Evolutionary conservation across 768 basidiomycete species (phyloP), one percentile per base, ranked within the genome.

Genomic region (Macrolepiota dolichaula): DNA sequence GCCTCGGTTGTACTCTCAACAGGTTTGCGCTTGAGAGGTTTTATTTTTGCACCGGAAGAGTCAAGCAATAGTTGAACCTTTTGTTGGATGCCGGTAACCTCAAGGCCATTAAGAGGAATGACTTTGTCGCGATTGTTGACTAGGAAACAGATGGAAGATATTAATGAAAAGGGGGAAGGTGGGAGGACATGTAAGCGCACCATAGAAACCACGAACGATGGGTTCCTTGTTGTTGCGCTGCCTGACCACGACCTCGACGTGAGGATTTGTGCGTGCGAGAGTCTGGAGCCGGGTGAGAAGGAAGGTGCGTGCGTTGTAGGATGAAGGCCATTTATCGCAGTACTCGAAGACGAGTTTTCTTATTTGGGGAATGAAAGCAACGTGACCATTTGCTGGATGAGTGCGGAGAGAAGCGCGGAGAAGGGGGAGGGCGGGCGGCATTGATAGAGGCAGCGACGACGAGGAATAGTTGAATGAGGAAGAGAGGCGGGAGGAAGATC

Each of bases 51-150:
- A 24, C 94, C 94, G 5, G 92, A 94, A 36, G 94, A 85, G 72
- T 94, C 92, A 52, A 96, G 84, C 42, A 96, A 78, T 29, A 96
- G 84, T 64, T 90, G 79, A 58, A 94, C 83, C 74, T 96, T 96
- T 71, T 85, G 78, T 65, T 85, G 80, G 68, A 96, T 86, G 24
- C 83, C 86, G 51, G 81, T 86, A 61, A 88, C 86, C 68, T 92
- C 85, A 63, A 93, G 83, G 37, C 81, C 81, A 62, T 91, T 88
- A 49, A 96, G 79, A 53, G 89, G 83, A 51, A 96, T 82, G 70
- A 94, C 93, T 77, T 96, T 96, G 75, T 94, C 91, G 57, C 91
- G 83, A 72, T 86, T 83, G 73, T 94, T 96, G 67, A 85, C 94
- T 96, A 71, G 15, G 55, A 32, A 17, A 63, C 65, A 68, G 62